A percentile compares a stretch with the other conserved stretches of the same genome.
Conservation (phyloP, 2,329 filamentous ascomycete species). For the Trichoderma koningii region DNA sequence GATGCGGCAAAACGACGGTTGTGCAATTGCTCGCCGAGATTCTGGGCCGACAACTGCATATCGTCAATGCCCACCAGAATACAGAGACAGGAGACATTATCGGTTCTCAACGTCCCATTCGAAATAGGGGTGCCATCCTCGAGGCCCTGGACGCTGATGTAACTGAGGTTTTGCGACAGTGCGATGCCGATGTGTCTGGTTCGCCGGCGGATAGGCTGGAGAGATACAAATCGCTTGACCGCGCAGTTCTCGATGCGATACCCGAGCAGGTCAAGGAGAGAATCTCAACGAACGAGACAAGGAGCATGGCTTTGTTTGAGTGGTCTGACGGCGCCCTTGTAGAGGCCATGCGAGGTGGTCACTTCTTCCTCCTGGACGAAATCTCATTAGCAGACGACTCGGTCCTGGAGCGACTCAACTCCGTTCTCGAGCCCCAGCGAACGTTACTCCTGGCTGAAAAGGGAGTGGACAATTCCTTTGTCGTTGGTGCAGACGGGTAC, state of each 20-base stretch:
- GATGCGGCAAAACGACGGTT: slow-evolving; percentile 96
- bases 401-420: slow-evolving; percentile 93
- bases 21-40: slow-evolving; percentile 89
- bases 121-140: slow-evolving; percentile 76
- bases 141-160: slow-evolving; percentile 67
- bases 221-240: slow-evolving; percentile 54
- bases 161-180: slow-evolving; percentile 44
- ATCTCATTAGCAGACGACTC: slow-evolving; percentile 98
- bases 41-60: slow-evolving; percentile 73
- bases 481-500: slow-evolving; percentile 76
- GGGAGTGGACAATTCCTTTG: slow-evolving; percentile 77
- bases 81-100: slow-evolving; percentile 97
- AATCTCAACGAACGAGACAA: slow-evolving; percentile 54
- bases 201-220: slow-evolving; percentile 59
- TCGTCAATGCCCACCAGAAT: slow-evolving; percentile 97
- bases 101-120: slow-evolving; percentile 86
- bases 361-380: slow-evolving; percentile 93
- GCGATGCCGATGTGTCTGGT: slow-evolving; percentile 46
- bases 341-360: slow-evolving; percentile 85
- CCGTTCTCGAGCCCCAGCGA: slow-evolving; percentile 85
- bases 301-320: slow-evolving; percentile 86
- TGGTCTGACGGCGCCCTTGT: slow-evolving; percentile 95
- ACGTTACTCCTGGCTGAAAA: slow-evolving; percentile 92
- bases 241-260: slow-evolving; percentile 51
- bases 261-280: slow-evolving; percentile 51